A percentile compares a stretch with the other conserved stretches of the same genome.
These are phyloP conservation scores for Mytilinidion resinicola DNA, from an alignment of 495 filamentous ascomycete species.

Conservation along the genomic window DNA sequence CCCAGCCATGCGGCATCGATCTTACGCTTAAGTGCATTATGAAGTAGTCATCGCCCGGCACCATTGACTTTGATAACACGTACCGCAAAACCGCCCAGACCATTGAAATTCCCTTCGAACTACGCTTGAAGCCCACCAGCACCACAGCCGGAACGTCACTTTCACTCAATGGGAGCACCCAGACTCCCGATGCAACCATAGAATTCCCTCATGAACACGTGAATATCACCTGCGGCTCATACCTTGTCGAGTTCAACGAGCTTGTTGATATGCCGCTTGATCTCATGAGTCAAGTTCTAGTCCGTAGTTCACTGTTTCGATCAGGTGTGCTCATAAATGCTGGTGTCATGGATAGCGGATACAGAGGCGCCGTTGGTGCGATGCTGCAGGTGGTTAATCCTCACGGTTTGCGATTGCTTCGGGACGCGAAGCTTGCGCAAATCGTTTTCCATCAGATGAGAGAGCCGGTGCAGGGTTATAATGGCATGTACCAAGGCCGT, in stretches of 20 bases:
- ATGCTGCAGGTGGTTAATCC: slow-evolving; percentile 42
- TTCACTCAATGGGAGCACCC: not conserved
- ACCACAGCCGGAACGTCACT: not conserved
- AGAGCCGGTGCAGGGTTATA: slow-evolving; percentile 39
- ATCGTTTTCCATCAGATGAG: slow-evolving; percentile 39
- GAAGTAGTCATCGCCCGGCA: not conserved
- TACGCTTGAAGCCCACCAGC: not conserved
- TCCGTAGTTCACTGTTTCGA: slow-evolving; percentile 34
- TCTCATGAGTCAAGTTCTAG: not conserved
- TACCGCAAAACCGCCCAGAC: not conserved
- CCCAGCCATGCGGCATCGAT: not conserved
- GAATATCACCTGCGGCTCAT: not conserved
- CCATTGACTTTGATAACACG: not conserved
- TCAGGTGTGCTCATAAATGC: slow-evolving; percentile 38
- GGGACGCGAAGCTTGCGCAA: slow-evolving; percentile 41
- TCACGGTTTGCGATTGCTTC: slow-evolving; percentile 31
- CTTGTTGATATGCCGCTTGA: not conserved
- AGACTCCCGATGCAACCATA: not conserved
- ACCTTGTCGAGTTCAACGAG: not conserved
- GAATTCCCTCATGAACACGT: not conserved
- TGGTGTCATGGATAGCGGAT: slow-evolving; percentile 45
- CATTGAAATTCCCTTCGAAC: not conserved
- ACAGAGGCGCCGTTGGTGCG: slow-evolving; percentile 43
- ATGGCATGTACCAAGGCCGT: slow-evolving; percentile 37
- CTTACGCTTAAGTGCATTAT: not conserved